Conservation (phyloP, 768 basidiomycete species). For the Podaxis sp. region DNA sequence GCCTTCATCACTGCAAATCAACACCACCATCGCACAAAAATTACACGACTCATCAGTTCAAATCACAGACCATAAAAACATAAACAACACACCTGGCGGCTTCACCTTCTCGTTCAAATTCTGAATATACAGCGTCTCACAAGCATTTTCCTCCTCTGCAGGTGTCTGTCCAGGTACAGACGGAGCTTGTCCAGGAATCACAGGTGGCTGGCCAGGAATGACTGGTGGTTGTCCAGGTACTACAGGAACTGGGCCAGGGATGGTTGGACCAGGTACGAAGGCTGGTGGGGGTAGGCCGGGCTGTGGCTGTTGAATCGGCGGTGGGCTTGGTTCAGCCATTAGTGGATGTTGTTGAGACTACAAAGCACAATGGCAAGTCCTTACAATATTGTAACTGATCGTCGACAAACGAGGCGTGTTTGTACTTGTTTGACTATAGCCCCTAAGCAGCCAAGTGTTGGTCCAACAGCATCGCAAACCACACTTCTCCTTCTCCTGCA, state of each 20-base stretch:
- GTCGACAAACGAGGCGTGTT: background rate
- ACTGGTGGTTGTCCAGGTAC: background rate
- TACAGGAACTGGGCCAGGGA: background rate
- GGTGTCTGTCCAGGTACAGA: background rate
- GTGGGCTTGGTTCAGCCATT: conserved; percentile 6
- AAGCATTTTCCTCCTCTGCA: conserved; percentile 43
- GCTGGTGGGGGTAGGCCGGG: conserved; percentile 1
- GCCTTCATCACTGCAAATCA: conserved; percentile 72
- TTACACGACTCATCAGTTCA: background rate
- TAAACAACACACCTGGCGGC: conserved; percentile 52
- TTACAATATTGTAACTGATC: background rate
- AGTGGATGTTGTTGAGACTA: background rate
- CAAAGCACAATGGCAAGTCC: too few relatives aligned
- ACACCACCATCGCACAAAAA: background rate
- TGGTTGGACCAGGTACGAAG: background rate
- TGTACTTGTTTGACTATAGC: background rate
- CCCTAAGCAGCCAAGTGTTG: too few relatives aligned
- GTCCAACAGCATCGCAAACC: too few relatives aligned
- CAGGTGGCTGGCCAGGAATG: conserved; percentile 6
- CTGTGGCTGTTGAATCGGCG: conserved; percentile 11
- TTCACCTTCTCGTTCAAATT: conserved; percentile 96
- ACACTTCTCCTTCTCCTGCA: too few relatives aligned
- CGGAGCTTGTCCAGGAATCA: conserved; percentile 5
- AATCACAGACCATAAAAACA: background rate
- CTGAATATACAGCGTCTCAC: conserved; percentile 93